A percentile compares a stretch with the other conserved stretches of the same genome.
phyloP scores from a whole-genome alignment of 805 yeast genomes.

The Cyberlindnera subsufficiens region DNA sequence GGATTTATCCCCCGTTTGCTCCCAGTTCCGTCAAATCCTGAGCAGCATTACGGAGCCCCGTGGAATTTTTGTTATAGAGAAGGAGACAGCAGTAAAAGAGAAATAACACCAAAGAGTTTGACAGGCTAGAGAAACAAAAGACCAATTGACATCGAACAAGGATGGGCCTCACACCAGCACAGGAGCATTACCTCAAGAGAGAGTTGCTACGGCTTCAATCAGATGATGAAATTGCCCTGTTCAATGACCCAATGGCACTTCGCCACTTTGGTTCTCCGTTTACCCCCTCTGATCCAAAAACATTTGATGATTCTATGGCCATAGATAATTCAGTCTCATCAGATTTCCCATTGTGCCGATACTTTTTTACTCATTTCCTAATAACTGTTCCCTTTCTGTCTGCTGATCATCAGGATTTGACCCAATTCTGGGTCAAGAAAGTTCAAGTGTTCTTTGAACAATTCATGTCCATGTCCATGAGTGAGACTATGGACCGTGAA shows the following conservation, averaged over 20 bases:
- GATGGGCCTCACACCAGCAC: slow-evolving; percentile 42
- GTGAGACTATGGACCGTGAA: slow-evolving; percentile 69
- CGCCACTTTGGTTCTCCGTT: slow-evolving; percentile 79
- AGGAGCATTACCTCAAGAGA: slow-evolving; percentile 86
- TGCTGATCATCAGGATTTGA: slow-evolving; percentile 32
- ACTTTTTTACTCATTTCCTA: slow-evolving; percentile 57
- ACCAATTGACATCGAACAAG: not conserved
- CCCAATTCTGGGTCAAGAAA: slow-evolving; percentile 72
- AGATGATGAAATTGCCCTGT: slow-evolving; percentile 50
- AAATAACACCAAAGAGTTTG: not conserved
- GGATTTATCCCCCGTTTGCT: too few relatives aligned
- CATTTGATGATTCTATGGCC: not conserved
- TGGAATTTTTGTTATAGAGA: too few relatives aligned
- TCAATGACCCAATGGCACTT: slow-evolving; percentile 59
- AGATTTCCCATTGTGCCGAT: slow-evolving; percentile 62
- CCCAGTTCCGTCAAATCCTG: too few relatives aligned
- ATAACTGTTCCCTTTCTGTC: slow-evolving; percentile 73
- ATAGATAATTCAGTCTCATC: slow-evolving; percentile 15
- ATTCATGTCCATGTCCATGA: slow-evolving; percentile 65
- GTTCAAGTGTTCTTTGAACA: slow-evolving; percentile 80
- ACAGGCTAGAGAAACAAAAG: slow-evolving; percentile 1
- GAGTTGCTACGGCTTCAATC: slow-evolving; percentile 64
- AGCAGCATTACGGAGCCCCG: too few relatives aligned
- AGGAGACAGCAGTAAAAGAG: not conserved
- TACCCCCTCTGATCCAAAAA: slow-evolving; percentile 36